Evolutionary conservation across 139 green algal species (phyloP).

Genomic region (Pleodorina starrii): DNA sequence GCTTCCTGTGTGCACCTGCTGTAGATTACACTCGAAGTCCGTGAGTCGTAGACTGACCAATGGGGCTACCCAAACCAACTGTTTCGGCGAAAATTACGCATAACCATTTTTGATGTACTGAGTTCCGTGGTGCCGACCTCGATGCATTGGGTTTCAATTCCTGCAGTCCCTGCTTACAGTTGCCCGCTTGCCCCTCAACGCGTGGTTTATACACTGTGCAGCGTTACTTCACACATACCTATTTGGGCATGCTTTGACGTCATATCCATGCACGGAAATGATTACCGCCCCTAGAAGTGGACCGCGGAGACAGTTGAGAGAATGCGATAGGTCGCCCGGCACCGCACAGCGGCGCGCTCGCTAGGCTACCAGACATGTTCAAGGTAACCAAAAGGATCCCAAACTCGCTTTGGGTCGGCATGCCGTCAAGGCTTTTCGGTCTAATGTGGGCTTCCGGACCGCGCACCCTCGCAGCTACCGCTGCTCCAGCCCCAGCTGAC

Average conservation of each 20-base stretch:
- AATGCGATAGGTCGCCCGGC: neutral
- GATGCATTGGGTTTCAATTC: too few relatives aligned
- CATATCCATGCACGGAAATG: conserved; percentile 16
- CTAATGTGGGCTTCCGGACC: conserved; percentile 7
- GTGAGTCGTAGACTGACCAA: too few relatives aligned
- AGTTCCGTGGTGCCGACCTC: too few relatives aligned
- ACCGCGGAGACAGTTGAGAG: neutral
- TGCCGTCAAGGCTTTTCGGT: neutral
- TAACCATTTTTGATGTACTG: too few relatives aligned
- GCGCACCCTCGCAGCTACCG: conserved; percentile 19
- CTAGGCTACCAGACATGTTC: neutral
- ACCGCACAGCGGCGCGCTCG: neutral
- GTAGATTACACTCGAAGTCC: neutral
- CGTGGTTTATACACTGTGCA: too few relatives aligned
- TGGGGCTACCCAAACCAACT: too few relatives aligned
- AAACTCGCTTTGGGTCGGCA: neutral
- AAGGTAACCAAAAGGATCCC: neutral
- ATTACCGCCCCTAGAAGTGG: neutral
- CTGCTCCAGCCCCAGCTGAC: conserved; percentile 53
- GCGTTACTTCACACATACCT: too few relatives aligned
- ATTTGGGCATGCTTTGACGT: too few relatives aligned
- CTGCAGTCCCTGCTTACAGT: too few relatives aligned
- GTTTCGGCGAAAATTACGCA: too few relatives aligned
- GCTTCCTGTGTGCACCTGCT: too few relatives aligned
- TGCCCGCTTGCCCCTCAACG: too few relatives aligned